These are phyloP conservation scores for Toxoplasma gondii DNA, from an alignment of 169 alveolate genomes.

Conservation along the genomic window DNA sequence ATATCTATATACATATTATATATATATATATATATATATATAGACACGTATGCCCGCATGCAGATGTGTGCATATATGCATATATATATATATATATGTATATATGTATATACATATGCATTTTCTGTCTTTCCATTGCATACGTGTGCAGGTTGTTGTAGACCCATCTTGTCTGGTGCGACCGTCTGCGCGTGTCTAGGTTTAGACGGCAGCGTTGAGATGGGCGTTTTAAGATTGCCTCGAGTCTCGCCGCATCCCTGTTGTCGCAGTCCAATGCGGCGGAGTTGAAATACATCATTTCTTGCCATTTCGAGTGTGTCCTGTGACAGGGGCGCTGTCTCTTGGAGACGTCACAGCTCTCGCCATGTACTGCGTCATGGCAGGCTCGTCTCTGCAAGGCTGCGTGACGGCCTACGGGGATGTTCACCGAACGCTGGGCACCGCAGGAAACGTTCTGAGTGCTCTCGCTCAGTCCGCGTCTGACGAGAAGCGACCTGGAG, in stretches of 20 bases:
- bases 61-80: not conserved
- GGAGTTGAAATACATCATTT: not conserved
- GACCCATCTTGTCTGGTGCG: no score
- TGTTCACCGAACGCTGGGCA: conserved; percentile 40
- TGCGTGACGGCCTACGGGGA: conserved; percentile 58
- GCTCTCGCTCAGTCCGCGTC: not conserved
- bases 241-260: no score
- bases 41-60: no score
- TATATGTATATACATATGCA: not conserved
- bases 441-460: conserved; percentile 25
- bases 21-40: no score
- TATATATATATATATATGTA: not conserved
- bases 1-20: no score
- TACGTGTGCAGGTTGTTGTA: no score
- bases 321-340: conserved; percentile 31
- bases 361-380: conserved; percentile 52
- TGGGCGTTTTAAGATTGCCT: no score
- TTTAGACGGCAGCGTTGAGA: no score
- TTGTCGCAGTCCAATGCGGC: no score
- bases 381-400: conserved; percentile 62
- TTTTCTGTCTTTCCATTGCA: not conserved
- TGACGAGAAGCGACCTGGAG: not conserved
- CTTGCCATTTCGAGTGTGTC: not conserved
- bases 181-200: no score
- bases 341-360: conserved; percentile 48